A percentile compares a stretch with the other conserved stretches of the same genome.
These are phyloP conservation scores for Penicillium turbatum DNA, from an alignment of 495 filamentous ascomycete species.

Conservation along the genomic window DNA sequence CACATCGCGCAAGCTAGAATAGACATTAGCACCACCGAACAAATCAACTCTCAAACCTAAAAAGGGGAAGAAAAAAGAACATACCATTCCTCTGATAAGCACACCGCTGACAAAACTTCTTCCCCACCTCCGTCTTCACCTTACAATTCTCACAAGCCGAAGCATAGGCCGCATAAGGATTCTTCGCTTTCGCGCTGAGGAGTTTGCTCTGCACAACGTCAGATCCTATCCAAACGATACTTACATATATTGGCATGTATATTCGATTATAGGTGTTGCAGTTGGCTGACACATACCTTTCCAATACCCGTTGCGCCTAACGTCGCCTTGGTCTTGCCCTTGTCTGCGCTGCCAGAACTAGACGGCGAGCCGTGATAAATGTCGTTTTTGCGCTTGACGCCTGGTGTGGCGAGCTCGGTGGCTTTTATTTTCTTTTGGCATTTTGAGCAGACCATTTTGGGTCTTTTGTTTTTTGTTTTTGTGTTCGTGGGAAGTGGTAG, in stretches of 20 bases:
- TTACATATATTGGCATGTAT: no score
- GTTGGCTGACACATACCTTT: constrained; percentile 32
- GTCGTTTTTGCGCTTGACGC: constrained; percentile 66
- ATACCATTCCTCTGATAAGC: constrained; percentile 62
- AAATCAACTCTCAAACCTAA: background rate
- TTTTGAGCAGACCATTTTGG: constrained; percentile 65
- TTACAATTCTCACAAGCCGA: constrained; percentile 59
- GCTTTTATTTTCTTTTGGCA: constrained; percentile 59
- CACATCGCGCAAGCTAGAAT: constrained; percentile 61
- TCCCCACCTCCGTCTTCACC: constrained; percentile 60
- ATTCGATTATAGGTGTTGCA: no score
- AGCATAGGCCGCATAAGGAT: constrained; percentile 65
- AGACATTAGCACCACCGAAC: background rate
- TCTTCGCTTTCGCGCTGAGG: constrained; percentile 61
- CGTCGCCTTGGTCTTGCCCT: constrained; percentile 47
- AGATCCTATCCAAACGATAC: background rate
- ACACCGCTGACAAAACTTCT: constrained; percentile 60
- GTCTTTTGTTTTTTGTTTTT: no score
- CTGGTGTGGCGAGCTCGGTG: constrained; percentile 63
- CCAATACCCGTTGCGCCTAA: constrained; percentile 37
- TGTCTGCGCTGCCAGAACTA: constrained; percentile 48
- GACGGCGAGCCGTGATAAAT: constrained; percentile 67
- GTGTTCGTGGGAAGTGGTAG: no score
- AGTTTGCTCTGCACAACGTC: constrained; percentile 54
- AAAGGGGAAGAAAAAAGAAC: constrained; percentile 11